Base-by-base conservation (phyloP, 441 rosid species). In the Capsella rubella region DNA sequence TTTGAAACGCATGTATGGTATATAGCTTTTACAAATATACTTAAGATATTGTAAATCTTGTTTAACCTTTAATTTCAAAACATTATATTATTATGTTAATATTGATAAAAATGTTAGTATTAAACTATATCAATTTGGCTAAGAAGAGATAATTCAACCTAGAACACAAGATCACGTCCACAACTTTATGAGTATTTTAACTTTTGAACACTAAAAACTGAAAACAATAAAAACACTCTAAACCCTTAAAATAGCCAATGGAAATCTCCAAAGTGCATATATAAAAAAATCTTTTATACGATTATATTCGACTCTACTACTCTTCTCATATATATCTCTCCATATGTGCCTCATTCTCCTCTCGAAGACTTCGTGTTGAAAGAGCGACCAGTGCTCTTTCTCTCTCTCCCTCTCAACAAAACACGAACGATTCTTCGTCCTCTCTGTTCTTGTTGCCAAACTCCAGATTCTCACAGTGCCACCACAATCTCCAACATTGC, bases 351-450 rank as follows among this genome's bases (percentile, higher is more conserved):
- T 65, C 72, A 9, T 67, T 62, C 78, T n/a, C 40, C 75, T 73
- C 66, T 73, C 31, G 45, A 78, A 67, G 78, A 72, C 75, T 74
- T 74, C 34, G 78, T 68, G 81, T 78, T 66, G 81, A 68, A 69
- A 71, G 76, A 78, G 63, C 73, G 65, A 63, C 66, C 81, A 81
- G 50, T 63, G 59, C 70, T 68, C 67, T 49, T 50, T 65, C 65
- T 66, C 29, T 57, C 55, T 51, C 68, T 61, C 65, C 40, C 62
- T 71, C 62, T 14, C 72, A 43, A 34, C 64, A 62, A 69, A 69
- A 31, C 62, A 57, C 75, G 61, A 56, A 28, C 53, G 64, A 58
- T 55, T 27, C 54, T 61, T 71, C 49, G 69, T 40, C 72, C 7
- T 55, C 75, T 52, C 73, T 51, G 64, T 64, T 62, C 27, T 13